Evolutionary conservation across 2,329 filamentous ascomycete species (phyloP).

Genomic region (Rutstroemia sp.): DNA sequence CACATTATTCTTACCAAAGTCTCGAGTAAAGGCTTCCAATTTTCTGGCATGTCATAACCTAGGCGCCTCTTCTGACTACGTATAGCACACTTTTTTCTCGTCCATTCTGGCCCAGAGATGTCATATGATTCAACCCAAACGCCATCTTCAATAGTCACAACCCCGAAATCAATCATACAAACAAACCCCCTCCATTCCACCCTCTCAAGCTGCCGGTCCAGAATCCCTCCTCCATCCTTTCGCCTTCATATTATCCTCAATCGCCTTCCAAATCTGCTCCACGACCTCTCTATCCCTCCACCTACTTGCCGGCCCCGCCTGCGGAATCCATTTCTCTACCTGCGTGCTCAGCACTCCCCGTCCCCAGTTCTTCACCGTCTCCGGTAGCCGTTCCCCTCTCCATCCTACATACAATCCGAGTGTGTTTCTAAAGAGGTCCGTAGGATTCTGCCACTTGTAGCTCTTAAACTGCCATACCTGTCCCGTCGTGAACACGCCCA

Average conservation of each 20-base stretch:
- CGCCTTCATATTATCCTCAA: conserved; percentile 80
- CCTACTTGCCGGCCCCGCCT: conserved; percentile 35
- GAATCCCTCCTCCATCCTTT: conserved; percentile 76
- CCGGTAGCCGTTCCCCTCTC: conserved; percentile 74
- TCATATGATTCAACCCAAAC: not conserved
- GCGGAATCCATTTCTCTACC: conserved; percentile 76
- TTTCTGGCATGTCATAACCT: conserved; percentile 1
- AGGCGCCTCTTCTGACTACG: not conserved
- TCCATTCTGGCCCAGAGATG: not conserved
- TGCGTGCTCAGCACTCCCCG: conserved; percentile 70
- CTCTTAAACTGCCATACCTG: conserved; percentile 98
- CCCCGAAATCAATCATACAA: not conserved
- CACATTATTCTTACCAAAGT: not conserved
- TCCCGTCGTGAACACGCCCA: conserved; percentile 94
- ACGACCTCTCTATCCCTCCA: conserved; percentile 92
- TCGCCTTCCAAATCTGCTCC: conserved; percentile 82
- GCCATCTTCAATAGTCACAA: conserved; percentile 1
- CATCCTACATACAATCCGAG: conserved; percentile 87
- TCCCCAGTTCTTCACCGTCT: conserved; percentile 76
- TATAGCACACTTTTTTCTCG: not conserved
- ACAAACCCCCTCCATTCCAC: not conserved
- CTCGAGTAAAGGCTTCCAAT: not conserved
- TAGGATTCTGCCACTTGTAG: conserved; percentile 89
- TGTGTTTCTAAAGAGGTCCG: conserved; percentile 83
- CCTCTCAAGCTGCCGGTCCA: conserved; percentile 37